Percentiles rank a stretch among this genome's conserved stretches.
phyloP scores from a whole-genome alignment of 352 stramenopile genomes.

The Pythium dissimile region DNA sequence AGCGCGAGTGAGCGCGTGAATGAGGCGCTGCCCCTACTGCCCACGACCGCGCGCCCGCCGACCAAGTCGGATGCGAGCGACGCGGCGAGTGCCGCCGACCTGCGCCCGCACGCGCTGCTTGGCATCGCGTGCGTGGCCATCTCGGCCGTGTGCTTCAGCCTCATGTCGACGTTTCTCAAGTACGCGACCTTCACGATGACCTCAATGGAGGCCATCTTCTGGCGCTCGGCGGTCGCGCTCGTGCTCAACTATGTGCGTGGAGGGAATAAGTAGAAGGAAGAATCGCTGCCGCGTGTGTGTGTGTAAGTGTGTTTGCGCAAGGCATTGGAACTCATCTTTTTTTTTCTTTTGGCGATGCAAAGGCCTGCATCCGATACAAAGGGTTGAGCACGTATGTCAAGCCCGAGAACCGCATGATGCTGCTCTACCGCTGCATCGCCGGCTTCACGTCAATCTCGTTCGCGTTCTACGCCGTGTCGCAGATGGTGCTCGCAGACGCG shows the following conservation, averaged over 20 bases:
- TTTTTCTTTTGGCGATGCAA: background rate
- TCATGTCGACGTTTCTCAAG: conserved; percentile 84
- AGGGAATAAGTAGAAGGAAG: background rate
- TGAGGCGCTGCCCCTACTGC: conserved; percentile 17
- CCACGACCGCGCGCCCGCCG: conserved; percentile 4
- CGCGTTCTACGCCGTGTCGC: conserved; percentile 70
- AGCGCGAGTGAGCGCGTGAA: conserved; percentile 7
- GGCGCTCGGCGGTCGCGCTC: conserved; percentile 55
- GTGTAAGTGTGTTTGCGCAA: background rate
- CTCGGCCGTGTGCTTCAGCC: conserved; percentile 77
- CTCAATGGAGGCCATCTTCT: conserved; percentile 81
- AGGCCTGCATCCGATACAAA: conserved; percentile 36
- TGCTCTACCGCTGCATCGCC: conserved; percentile 61
- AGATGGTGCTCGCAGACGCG: conserved; percentile 75
- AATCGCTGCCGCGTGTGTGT: background rate
- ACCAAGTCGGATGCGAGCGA: conserved; percentile 11
- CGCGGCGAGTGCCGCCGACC: background rate
- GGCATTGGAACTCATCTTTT: background rate
- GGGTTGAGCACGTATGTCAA: conserved; percentile 47
- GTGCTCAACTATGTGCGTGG: conserved; percentile 56
- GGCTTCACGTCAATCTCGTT: conserved; percentile 75
- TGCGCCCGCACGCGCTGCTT: conserved; percentile 47
- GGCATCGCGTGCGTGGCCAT: conserved; percentile 64
- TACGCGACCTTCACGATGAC: conserved; percentile 71
- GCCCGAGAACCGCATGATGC: conserved; percentile 44